These are phyloP conservation scores for Rheum nobile DNA, from an alignment of 148 eudicot genomes.

Conservation along the genomic window DNA sequence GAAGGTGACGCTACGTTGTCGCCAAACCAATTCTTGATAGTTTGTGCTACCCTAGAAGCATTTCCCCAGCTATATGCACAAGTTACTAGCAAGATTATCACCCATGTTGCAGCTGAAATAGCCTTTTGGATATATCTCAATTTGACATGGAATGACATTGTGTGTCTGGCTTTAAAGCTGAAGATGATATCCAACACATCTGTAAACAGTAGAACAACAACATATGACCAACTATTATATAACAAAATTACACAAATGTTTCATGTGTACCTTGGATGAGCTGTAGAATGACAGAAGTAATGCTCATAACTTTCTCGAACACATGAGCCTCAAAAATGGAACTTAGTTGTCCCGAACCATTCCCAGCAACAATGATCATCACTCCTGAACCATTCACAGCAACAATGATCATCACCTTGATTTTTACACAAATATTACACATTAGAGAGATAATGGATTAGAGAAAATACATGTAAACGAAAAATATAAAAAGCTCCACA, in stretches of 20 bases:
- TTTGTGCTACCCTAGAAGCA: conserved; percentile 41
- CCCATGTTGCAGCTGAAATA: too few relatives aligned
- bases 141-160: too few relatives aligned
- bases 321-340: conserved; percentile 36
- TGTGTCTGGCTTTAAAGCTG: too few relatives aligned
- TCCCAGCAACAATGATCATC: conserved; percentile 63
- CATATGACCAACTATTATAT: too few relatives aligned
- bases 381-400: conserved; percentile 18
- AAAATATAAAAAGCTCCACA: conserved; percentile 62
- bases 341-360: too few relatives aligned
- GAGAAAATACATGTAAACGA: conserved; percentile 36
- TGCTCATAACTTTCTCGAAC: conserved; percentile 43
- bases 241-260: too few relatives aligned
- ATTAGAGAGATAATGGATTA: not conserved
- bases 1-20: conserved; percentile 31
- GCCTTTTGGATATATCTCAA: too few relatives aligned
- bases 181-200: too few relatives aligned
- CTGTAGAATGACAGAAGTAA: conserved; percentile 49
- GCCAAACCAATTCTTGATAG: conserved; percentile 52
- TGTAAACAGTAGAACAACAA: too few relatives aligned
- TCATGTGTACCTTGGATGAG: conserved; percentile 32
- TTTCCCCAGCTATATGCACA: conserved; percentile 53
- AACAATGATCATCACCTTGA: too few relatives aligned
- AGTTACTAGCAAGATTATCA: conserved; percentile 50
- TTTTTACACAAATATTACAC: too few relatives aligned